Percentiles rank a stretch among this genome's conserved stretches.
Conservation (phyloP, 305 asterid species). For the Fraxinus dipetala region DNA sequence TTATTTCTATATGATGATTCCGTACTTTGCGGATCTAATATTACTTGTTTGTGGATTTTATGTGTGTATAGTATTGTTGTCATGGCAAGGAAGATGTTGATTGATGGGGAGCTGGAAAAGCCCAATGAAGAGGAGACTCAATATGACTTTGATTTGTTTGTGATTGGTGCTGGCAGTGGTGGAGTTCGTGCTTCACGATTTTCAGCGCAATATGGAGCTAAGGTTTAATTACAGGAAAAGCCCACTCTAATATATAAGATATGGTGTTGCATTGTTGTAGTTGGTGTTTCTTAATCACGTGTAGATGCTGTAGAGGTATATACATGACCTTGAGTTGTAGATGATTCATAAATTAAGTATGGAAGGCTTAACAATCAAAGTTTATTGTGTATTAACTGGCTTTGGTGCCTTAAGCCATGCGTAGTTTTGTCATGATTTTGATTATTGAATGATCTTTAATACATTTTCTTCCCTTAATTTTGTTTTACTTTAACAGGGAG, state of each 20-base stretch:
- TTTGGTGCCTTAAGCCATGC: not conserved
- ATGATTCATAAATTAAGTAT: not conserved
- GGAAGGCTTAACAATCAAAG: not conserved
- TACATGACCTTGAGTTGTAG: not conserved
- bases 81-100: slow-evolving; percentile 94
- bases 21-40: slow-evolving; percentile 9
- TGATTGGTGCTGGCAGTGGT: slow-evolving; percentile 98
- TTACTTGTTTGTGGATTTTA: slow-evolving; percentile 26
- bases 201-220: slow-evolving; percentile 89
- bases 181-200: slow-evolving; percentile 89
- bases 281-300: not conserved
- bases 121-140: slow-evolving; percentile 42
- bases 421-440: not conserved
- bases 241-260: not conserved
- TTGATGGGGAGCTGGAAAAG: slow-evolving; percentile 63
- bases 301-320: not conserved
- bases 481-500: not conserved
- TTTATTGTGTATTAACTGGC: not conserved
- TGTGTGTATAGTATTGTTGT: slow-evolving; percentile 29
- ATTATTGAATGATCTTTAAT: not conserved
- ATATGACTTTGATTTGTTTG: slow-evolving; percentile 86
- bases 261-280: not conserved
- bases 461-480: not conserved
- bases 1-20: slow-evolving; percentile 4
- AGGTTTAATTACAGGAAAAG: slow-evolving; percentile 41